Conservation (phyloP, 2,329 filamentous ascomycete genomes). For the Thermoascus crustaceus region DNA sequence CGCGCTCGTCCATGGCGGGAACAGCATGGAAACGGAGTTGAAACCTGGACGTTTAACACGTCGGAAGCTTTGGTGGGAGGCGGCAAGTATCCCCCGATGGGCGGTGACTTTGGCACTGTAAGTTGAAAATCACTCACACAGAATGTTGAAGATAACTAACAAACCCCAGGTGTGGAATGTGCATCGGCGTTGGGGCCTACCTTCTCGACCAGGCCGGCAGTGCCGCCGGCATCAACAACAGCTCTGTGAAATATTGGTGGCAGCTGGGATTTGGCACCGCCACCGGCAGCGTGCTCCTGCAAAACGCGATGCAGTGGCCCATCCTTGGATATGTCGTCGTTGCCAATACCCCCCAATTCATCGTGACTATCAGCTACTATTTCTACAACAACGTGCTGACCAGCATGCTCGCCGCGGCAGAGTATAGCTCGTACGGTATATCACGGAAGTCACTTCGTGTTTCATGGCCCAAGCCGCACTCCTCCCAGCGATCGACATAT, state of each 20-base stretch:
- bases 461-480: conserved; percentile 26
- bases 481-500: conserved; percentile 37
- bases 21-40: too few relatives aligned
- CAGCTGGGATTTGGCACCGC: conserved; percentile 6
- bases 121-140: not conserved
- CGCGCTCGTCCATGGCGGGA: too few relatives aligned
- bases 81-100: not conserved
- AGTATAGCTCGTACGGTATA: conserved; percentile 39
- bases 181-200: not conserved
- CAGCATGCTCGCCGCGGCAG: conserved; percentile 38
- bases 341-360: conserved; percentile 25
- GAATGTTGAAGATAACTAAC: not conserved
- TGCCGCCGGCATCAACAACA: not conserved
- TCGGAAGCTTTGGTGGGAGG: not conserved
- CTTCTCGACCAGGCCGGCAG: not conserved
- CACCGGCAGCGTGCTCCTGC: too few relatives aligned
- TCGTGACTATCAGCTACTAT: conserved; percentile 27
- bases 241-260: not conserved
- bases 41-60: too few relatives aligned
- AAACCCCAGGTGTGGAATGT: not conserved
- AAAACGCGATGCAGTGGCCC: conserved; percentile 3
- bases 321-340: conserved; percentile 12
- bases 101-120: not conserved
- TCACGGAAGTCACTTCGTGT: conserved; percentile 37
- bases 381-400: conserved; percentile 33